Conservation (phyloP, 2,329 filamentous ascomycete genomes). For the Exophiala alcalophila region DNA sequence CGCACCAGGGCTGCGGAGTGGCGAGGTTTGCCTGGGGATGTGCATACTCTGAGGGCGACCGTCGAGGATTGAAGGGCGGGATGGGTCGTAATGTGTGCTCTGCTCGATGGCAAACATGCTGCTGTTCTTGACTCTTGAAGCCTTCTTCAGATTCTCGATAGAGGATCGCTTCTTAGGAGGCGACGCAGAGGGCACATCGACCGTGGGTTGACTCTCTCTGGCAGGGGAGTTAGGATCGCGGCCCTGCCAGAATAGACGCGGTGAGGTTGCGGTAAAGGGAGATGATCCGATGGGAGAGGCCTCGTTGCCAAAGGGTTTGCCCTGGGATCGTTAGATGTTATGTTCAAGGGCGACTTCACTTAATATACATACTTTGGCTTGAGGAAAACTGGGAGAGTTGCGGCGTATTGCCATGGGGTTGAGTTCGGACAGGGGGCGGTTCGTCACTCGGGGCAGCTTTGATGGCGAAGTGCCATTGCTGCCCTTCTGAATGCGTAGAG, state of each 20-base stretch:
- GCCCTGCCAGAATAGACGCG: slow-evolving; percentile 86
- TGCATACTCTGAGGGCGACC: slow-evolving; percentile 53
- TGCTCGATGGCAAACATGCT: slow-evolving; percentile 93
- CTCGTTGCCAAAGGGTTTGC: slow-evolving; percentile 60
- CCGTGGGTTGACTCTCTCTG: slow-evolving; percentile 67
- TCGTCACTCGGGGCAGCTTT: slow-evolving; percentile 59
- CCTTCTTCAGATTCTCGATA: slow-evolving; percentile 91
- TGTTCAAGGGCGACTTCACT: neutral
- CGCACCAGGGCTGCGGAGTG: slow-evolving; percentile 37
- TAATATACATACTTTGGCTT: slow-evolving; percentile 61
- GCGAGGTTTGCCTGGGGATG: slow-evolving; percentile 15
- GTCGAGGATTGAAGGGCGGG: slow-evolving; percentile 72
- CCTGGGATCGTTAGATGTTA: slow-evolving; percentile 23
- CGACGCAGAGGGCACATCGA: slow-evolving; percentile 58
- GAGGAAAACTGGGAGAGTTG: slow-evolving; percentile 90
- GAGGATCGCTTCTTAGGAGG: slow-evolving; percentile 79
- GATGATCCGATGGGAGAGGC: slow-evolving; percentile 84
- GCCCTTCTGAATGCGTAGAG: slow-evolving; percentile 35
- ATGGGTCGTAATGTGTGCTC: slow-evolving; percentile 87
- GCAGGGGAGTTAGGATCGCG: slow-evolving; percentile 66
- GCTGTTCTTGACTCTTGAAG: slow-evolving; percentile 95
- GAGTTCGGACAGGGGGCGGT: slow-evolving; percentile 83
- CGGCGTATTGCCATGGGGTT: slow-evolving; percentile 79
- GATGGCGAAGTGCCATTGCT: slow-evolving; percentile 51
- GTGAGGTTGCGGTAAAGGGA: slow-evolving; percentile 63